Base-by-base conservation (phyloP, 306 rosid species). In the Carpinus viminea region DNA sequence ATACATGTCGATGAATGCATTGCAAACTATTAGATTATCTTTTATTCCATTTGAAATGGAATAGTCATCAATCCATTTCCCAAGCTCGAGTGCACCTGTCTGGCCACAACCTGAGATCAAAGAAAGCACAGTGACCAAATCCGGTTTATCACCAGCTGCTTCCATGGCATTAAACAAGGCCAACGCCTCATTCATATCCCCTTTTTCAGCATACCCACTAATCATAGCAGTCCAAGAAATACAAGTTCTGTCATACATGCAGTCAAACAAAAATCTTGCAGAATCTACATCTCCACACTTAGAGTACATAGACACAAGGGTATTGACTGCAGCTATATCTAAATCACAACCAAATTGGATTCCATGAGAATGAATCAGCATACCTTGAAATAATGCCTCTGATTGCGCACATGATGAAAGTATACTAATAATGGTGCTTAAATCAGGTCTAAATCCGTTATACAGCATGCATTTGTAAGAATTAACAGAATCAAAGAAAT, bases 151-250 rank as follows among this genome's bases (percentile, higher is more conserved):
- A 54, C 88, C 84, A 1, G 80, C 59, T 28, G 82, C 85, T 82
- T 87, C 97, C 94, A 90, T 91, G 50, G 80, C 68, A 78, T 81
- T 70, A 83, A 90, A 90, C 79, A 91, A 77, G 26, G 78, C 5
- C 66, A 88, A 76, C 0, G 92, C 92, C 83, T 90, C 89, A 4
- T 81, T 65, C 78, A 88, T 76, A 43, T 79, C 73, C 73, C 94
- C 91, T 77, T 76, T 82, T 73, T 90, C 88, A 53, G 91, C 81
- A 69, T 90, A 91, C 21, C 91, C 91, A 52, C 90, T 85, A 81
- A 91, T 86, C 83, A 91, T 85, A 74, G 86, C 88, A 70, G 85
- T 91, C 97, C 97, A 91, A 7, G 94, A 88, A 79, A 91, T 92
- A 76, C 92, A 81, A 48, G 92, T 89, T 77, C 86, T 87, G 47